A percentile compares a stretch with the other conserved stretches of the same genome.
Conservation (phyloP, 2,329 filamentous ascomycete genomes). For the Apiospora arundinis region DNA sequence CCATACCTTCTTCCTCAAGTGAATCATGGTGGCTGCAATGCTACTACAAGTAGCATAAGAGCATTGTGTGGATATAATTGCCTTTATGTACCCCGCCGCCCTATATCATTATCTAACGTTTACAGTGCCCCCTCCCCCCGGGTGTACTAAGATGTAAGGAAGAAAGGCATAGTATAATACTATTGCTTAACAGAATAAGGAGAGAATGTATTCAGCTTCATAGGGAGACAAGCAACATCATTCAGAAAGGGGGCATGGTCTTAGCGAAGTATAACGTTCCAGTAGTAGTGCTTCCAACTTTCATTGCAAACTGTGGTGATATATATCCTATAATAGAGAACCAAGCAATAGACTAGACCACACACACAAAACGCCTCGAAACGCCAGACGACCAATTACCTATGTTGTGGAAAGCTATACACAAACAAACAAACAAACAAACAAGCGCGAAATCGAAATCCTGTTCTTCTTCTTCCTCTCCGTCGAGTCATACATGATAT, state of each 20-base stretch:
- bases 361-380: not conserved
- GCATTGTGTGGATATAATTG: no score
- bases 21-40: not conserved
- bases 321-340: not conserved
- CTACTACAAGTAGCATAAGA: not conserved
- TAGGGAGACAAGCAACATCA: not conserved
- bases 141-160: no score
- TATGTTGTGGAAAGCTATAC: not conserved
- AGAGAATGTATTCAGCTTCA: not conserved
- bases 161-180: no score
- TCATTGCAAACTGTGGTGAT: not conserved
- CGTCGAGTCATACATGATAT: not conserved
- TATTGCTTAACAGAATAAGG: no score
- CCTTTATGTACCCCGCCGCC: no score
- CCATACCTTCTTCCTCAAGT: not conserved
- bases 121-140: no score
- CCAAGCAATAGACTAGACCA: not conserved
- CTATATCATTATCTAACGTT: no score
- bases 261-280: not conserved
- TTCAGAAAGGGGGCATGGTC: not conserved
- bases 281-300: not conserved
- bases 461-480: not conserved
- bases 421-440: not conserved
- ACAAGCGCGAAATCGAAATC: not conserved
- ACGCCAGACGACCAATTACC: constrained; percentile 11